A percentile compares a stretch with the other conserved stretches of the same genome.
phyloP scores from a whole-genome alignment of 495 filamentous ascomycete species.

The Poronia punctata region DNA sequence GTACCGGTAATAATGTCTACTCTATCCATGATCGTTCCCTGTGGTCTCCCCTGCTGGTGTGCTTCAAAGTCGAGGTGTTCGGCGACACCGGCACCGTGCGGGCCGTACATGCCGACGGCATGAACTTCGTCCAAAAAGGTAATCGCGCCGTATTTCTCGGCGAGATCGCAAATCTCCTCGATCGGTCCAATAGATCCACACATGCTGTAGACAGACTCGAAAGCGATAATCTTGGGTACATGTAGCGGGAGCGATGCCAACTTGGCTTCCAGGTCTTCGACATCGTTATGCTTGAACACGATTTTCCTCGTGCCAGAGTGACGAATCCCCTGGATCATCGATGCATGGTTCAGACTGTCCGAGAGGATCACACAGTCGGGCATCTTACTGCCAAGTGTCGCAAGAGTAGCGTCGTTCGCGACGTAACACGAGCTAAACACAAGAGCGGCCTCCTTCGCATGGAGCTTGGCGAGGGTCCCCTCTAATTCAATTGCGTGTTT shows the following conservation, averaged over 20 bases:
- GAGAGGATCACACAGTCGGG: constrained; percentile 94
- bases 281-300: constrained; percentile 97
- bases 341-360: constrained; percentile 93
- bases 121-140: constrained; percentile 98
- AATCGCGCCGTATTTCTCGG: constrained; percentile 94
- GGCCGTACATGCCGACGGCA: constrained; percentile 98
- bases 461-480: constrained; percentile 75
- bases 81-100: constrained; percentile 90
- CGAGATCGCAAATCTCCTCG: constrained; percentile 88
- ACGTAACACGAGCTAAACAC: constrained; percentile 98
- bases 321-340: constrained; percentile 98
- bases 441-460: constrained; percentile 81
- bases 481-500: constrained; percentile 86
- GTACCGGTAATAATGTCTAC: constrained; percentile 97
- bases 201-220: constrained; percentile 98
- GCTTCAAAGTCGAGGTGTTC: constrained; percentile 95
- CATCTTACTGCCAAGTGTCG: constrained; percentile 90
- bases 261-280: constrained; percentile 83
- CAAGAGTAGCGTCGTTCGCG: constrained; percentile 95
- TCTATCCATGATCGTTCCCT: constrained; percentile 88
- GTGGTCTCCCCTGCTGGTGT: constrained; percentile 54
- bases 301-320: constrained; percentile 94
- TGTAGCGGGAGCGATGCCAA: constrained; percentile 76
- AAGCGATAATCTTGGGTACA: constrained; percentile 94
- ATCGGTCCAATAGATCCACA: constrained; percentile 96